Evolutionary conservation across 495 filamentous ascomycete species (phyloP).

Genomic region (Penicillium fimorum): DNA sequence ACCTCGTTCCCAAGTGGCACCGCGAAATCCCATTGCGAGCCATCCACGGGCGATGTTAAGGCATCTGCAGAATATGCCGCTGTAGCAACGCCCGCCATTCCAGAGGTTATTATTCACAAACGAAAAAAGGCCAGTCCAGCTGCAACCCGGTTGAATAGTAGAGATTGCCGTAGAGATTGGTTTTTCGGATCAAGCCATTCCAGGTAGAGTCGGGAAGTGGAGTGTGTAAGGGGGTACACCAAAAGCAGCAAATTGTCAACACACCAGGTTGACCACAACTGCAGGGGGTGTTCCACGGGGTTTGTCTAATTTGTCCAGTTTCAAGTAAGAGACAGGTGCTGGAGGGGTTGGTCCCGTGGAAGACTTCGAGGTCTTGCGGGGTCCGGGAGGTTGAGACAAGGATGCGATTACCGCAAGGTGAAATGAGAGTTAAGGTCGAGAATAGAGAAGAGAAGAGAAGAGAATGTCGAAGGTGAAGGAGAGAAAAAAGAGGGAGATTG

Average conservation of each 20-base stretch:
- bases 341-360: not conserved
- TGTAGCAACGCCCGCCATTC: slow-evolving; percentile 48
- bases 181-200: slow-evolving; percentile 37
- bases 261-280: not conserved
- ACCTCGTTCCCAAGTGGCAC: slow-evolving; percentile 47
- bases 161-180: slow-evolving; percentile 10
- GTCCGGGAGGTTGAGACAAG: not conserved
- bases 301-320: not conserved
- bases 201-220: slow-evolving; percentile 15
- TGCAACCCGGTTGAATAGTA: slow-evolving; percentile 30
- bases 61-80: slow-evolving; percentile 42
- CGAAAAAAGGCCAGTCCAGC: slow-evolving; percentile 43
- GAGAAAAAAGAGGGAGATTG: slow-evolving; percentile 5
- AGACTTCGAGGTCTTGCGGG: not conserved
- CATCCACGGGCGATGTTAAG: slow-evolving; percentile 40
- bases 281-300: not conserved
- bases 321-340: not conserved
- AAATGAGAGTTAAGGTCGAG: not conserved
- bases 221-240: slow-evolving; percentile 17
- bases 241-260: slow-evolving; percentile 44
- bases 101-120: slow-evolving; percentile 21
- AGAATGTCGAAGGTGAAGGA: not conserved
- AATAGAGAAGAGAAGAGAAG: not conserved
- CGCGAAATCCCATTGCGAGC: slow-evolving; percentile 46
- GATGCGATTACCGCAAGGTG: not conserved